phyloP scores from a whole-genome alignment of 257 asterid genomes.

The Salvia miltiorrhiza region DNA sequence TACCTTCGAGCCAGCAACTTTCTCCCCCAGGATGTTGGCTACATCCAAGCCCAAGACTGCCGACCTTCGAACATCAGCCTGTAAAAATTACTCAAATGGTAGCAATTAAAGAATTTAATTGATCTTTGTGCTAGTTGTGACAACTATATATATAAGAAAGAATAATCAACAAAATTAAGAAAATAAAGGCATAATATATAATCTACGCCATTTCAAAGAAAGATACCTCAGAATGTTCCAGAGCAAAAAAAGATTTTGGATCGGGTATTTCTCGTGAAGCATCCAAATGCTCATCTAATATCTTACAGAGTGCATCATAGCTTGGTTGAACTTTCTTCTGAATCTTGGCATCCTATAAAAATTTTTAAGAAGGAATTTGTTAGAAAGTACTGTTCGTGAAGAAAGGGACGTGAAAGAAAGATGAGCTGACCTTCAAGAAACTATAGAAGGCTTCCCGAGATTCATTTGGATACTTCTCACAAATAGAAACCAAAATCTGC shows the following conservation, averaged over 20 bases:
- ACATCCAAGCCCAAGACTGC: constrained; percentile 60
- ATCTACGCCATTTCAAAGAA: constrained; percentile 13
- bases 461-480: constrained; percentile 72
- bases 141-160: constrained; percentile 4
- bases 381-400: constrained; percentile 3
- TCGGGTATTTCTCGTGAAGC: constrained; percentile 47
- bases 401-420: neutral
- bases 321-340: constrained; percentile 49
- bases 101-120: constrained; percentile 4
- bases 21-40: constrained; percentile 43
- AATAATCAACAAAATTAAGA: neutral
- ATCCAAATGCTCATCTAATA: constrained; percentile 51
- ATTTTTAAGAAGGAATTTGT: constrained; percentile 1
- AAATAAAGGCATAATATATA: neutral
- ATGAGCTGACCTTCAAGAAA: constrained; percentile 54
- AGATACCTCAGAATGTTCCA: constrained; percentile 84
- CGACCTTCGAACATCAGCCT: constrained; percentile 77
- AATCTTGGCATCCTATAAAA: constrained; percentile 38
- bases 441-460: constrained; percentile 51
- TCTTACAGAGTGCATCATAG: constrained; percentile 58
- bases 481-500: constrained; percentile 52
- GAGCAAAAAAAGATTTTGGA: constrained; percentile 60
- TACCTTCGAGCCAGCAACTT: constrained; percentile 66
- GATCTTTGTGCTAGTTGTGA: neutral
- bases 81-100: constrained; percentile 13